Evolutionary conservation across 768 basidiomycete genomes (phyloP), one percentile per base, ranked within the genome.

Genomic region (Cytidiella melzeri): DNA sequence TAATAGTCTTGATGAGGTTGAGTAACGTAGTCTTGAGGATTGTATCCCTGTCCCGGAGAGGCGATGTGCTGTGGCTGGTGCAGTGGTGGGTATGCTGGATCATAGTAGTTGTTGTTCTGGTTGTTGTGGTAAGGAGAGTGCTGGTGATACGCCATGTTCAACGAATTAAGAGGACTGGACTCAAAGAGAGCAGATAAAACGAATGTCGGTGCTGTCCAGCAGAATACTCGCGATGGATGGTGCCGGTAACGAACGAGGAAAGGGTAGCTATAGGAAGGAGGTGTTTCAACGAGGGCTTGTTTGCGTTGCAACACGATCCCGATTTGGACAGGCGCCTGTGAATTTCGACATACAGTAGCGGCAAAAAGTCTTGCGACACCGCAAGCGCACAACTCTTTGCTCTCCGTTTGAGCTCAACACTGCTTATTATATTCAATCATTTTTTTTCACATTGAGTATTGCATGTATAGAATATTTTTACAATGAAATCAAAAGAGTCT

Each of bases 141-240:
- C 34, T 60, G 55, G 43, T 53, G 57, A 56, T 66, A 63, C 24
- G 64, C 63, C 64, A 66, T 66, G 48, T 34, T 41, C 40, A 47
- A 44, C 18, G 46, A 40, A 45, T 19, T 24, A 13, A 34, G 28
- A 21, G 7, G 18, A 26, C 38, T 28, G 15, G 37, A 44, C 49
- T 30, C 47, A 41, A 37, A 48, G 44, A 19, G 38, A 36, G 41
- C 21, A 41, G 51, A 53, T 12, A 53, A 54, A 54, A 37, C 49
- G 50, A 56, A 34, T 34, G 30, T 34, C 7, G 30, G 30, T 7
- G 30, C 30, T 34, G 30, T 34, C 30, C 30, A 34, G 30, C 30
- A 34, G 30, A 34, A 34, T 34, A 34, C 40, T 41, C 27, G n/a
- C 9, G 40, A n/a, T 20, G 27, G 28, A 40, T 6, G 50, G 25